These are phyloP conservation scores for Rubus idaeus DNA, from an alignment of 306 rosid genomes.

Conservation along the genomic window DNA sequence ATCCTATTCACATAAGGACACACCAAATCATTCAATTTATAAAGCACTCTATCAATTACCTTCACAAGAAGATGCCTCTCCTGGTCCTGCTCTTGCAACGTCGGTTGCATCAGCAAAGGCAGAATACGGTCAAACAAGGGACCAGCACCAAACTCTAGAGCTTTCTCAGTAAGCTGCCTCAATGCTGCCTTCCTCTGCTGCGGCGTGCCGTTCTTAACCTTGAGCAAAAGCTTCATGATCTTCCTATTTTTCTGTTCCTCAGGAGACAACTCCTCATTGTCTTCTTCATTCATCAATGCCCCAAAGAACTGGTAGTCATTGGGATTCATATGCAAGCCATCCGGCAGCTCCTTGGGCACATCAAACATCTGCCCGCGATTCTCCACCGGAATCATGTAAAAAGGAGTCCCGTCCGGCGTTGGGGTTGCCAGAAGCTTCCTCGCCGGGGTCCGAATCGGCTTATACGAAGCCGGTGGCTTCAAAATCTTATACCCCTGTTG, in stretches of 20 bases:
- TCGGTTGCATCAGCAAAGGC: constrained; percentile 75
- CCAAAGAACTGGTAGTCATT: constrained; percentile 75
- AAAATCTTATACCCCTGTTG: constrained; percentile 64
- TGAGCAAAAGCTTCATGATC: constrained; percentile 73
- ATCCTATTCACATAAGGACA: constrained; percentile 89
- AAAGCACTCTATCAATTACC: constrained; percentile 82
- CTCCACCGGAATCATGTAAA: constrained; percentile 66
- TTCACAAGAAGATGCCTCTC: constrained; percentile 78
- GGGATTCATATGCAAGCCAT: constrained; percentile 69
- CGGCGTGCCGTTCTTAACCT: constrained; percentile 72
- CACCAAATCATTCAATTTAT: constrained; percentile 85
- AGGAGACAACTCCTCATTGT: constrained; percentile 60
- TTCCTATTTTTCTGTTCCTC: constrained; percentile 71
- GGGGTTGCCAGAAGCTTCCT: constrained; percentile 73
- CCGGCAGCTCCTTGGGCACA: constrained; percentile 63
- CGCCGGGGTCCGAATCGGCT: constrained; percentile 70
- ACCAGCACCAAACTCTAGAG: constrained; percentile 73
- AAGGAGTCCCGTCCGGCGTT: constrained; percentile 65
- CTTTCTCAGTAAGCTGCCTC: constrained; percentile 68
- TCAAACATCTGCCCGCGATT: constrained; percentile 74
- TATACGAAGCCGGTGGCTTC: constrained; percentile 67
- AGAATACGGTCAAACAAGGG: constrained; percentile 66
- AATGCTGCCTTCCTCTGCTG: constrained; percentile 71
- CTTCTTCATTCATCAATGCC: constrained; percentile 61
- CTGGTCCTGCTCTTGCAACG: constrained; percentile 50